Evolutionary conservation across 108 stramenopile species (phyloP).

Genomic region (Nitzschia palea): DNA sequence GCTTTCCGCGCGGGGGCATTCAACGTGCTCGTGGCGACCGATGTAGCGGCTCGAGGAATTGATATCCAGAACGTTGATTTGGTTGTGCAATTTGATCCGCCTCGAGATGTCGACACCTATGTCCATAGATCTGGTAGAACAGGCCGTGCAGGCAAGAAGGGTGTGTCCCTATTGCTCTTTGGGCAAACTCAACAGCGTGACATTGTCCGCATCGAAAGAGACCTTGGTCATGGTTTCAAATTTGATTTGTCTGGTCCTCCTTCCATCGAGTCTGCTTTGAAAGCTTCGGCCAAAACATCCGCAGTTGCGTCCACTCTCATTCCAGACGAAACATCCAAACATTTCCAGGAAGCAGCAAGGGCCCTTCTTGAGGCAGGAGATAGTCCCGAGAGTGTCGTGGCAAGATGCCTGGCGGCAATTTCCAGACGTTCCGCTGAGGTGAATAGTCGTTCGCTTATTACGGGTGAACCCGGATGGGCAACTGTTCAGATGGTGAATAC

Average conservation of each 20-base stretch:
- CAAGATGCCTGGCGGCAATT: constrained; percentile 88
- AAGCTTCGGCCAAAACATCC: constrained; percentile 84
- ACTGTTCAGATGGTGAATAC: constrained; percentile 81
- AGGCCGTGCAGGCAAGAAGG: constrained; percentile 95
- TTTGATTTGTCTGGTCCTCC: constrained; percentile 87
- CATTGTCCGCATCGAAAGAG: constrained; percentile 92
- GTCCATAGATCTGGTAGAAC: constrained; percentile 99
- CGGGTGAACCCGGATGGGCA: constrained; percentile 75
- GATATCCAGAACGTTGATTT: constrained; percentile 98
- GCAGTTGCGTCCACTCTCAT: constrained; percentile 73
- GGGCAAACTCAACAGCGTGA: constrained; percentile 59
- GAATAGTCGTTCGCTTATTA: constrained; percentile 77
- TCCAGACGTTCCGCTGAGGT: constrained; percentile 67
- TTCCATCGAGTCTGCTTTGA: constrained; percentile 72
- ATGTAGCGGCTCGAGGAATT: constrained; percentile 99
- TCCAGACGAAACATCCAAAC: constrained; percentile 72
- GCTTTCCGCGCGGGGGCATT: constrained; percentile 94
- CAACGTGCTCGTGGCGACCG: constrained; percentile 98
- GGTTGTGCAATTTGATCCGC: constrained; percentile 94
- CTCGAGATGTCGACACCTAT: constrained; percentile 91
- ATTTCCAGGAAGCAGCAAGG: constrained; percentile 79
- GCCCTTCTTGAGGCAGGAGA: constrained; percentile 53
- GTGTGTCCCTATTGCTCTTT: constrained; percentile 95
- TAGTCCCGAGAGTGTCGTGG: constrained; percentile 64
- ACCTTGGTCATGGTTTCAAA: constrained; percentile 89